These are phyloP conservation scores for Selenicereus undatus DNA, from an alignment of 148 eudicot species.

Conservation along the genomic window DNA sequence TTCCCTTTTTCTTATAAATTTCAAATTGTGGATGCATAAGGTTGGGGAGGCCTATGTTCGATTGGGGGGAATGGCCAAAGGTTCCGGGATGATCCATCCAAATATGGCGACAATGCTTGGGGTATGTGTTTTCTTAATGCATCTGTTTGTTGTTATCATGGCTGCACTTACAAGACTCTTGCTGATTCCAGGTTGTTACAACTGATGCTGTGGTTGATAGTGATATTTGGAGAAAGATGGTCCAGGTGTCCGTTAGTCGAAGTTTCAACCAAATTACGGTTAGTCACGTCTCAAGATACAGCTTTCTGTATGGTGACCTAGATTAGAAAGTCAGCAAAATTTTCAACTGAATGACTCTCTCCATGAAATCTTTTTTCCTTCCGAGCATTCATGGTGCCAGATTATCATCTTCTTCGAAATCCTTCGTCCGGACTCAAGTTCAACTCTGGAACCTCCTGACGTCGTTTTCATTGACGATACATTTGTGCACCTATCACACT, in stretches of 20 bases:
- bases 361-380: neutral
- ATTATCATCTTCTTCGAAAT: neutral
- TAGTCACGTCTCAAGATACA: slow-evolving; percentile 28
- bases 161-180: slow-evolving; percentile 6
- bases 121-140: slow-evolving; percentile 44
- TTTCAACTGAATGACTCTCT: neutral
- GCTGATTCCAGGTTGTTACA: slow-evolving; percentile 74
- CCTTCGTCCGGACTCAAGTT: neutral
- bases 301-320: neutral
- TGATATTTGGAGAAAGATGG: slow-evolving; percentile 95
- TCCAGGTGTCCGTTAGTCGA: slow-evolving; percentile 75
- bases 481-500: neutral
- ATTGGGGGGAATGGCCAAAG: slow-evolving; percentile 99
- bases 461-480: neutral
- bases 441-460: too few relatives aligned
- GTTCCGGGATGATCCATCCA: slow-evolving; percentile 99
- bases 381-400: neutral
- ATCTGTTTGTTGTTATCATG: slow-evolving; percentile 16
- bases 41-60: slow-evolving; percentile 66
- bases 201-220: slow-evolving; percentile 80
- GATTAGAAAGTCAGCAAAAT: neutral
- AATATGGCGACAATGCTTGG: slow-evolving; percentile 99
- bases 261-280: slow-evolving; percentile 99
- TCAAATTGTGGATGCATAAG: slow-evolving; percentile 29
- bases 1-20: slow-evolving; percentile 4